Evolutionary conservation across 2,329 filamentous ascomycete species (phyloP).

Genomic region (Ilyonectria sp.): DNA sequence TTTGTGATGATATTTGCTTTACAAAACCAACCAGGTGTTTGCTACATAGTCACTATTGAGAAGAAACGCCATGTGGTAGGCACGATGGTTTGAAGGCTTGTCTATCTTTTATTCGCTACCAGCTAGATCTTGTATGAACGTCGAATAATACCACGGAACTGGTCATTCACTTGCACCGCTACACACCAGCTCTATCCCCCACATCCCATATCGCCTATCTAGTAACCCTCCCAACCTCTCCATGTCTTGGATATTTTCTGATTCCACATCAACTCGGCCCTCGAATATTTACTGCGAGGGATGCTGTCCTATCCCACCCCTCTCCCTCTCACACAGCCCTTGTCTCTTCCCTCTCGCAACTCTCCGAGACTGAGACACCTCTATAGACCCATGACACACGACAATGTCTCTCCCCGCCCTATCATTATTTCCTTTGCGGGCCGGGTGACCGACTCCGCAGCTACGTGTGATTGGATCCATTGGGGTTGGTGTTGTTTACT

Average conservation of each 20-base stretch:
- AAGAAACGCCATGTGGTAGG: background rate
- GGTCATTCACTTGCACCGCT: background rate
- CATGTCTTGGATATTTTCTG: background rate
- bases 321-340: slow-evolving; percentile 15
- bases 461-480: background rate
- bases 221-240: background rate
- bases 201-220: background rate
- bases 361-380: slow-evolving; percentile 6
- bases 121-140: background rate
- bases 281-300: background rate
- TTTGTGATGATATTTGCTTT: too few species aligned
- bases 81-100: background rate
- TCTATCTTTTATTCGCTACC: slow-evolving; percentile 3
- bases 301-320: background rate
- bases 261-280: background rate
- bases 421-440: background rate
- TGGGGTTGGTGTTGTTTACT: background rate
- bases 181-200: background rate
- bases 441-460: background rate
- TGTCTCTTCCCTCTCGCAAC: background rate
- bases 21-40: too few species aligned
- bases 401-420: slow-evolving; percentile 7
- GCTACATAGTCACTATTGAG: background rate
- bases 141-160: background rate
- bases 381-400: background rate